Base-by-base conservation (phyloP, 805 yeast species). In the Candida nanaspora region DNA sequence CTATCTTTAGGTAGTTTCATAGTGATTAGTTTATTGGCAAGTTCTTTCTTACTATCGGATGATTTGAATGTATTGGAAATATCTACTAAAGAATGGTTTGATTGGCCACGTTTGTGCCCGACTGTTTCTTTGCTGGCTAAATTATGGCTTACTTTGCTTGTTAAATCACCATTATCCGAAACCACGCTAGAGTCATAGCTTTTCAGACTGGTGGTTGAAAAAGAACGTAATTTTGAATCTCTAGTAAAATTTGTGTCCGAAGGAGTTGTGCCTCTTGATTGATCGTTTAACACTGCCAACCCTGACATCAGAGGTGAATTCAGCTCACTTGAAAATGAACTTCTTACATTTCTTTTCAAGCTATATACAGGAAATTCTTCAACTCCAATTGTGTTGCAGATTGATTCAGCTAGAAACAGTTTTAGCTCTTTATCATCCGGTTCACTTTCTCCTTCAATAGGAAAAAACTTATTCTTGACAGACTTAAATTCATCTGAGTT, bases 301-400 rank as follows among this genome's bases (percentile, higher is more conserved):
- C 55, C 55, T 7, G 50, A 26, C 4, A 49, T 42, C 41, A 42
- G 42, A 4, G 55, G 55, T 4, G 59, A 46, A 36, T 41, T 48
- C 15, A 51, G 10, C 10, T 15, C 23, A 11, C 37, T 34, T 16
- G 38, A 26, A 13, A 35, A n/a, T 9, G 38, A 35, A 18, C 6
- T 18, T 11, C 32, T 26, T 7, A n/a, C 6, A 6, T 19, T 16
- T 6, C 16, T 31, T 19, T 16, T 18, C 14, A n/a, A 15, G 8
- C 15, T 13, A 4, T 4, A 31, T 21, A 27, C 34, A 3, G 35
- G 22, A 23, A 39, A 66, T 43, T 62, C 62, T 32, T 69, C 72
- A 10, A 87, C 69, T 0, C 96, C 96, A 27, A 87, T 63, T 26
- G 77, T 63, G 39, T 70, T 70, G 53, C 87, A 81, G 33, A 88